These are phyloP conservation scores for Fusarium lyarnte DNA, from an alignment of 2,329 filamentous ascomycete species.

Conservation along the genomic window DNA sequence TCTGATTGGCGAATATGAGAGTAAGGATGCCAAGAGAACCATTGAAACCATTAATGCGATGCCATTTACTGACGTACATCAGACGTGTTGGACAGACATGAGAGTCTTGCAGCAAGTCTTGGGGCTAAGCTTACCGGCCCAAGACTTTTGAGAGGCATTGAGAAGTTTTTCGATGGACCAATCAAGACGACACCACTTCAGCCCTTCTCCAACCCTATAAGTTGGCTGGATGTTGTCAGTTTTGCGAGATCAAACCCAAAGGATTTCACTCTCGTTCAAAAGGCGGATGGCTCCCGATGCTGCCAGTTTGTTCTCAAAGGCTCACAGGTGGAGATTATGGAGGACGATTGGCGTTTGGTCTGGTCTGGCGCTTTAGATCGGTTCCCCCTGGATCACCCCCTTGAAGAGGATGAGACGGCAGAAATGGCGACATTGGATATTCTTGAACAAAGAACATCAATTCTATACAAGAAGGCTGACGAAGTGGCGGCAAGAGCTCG, in stretches of 20 bases:
- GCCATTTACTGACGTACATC: constrained; percentile 21
- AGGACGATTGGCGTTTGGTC: constrained; percentile 88
- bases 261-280: constrained; percentile 78
- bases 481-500: constrained; percentile 71
- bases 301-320: constrained; percentile 88
- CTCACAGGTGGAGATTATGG: constrained; percentile 82
- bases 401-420: constrained; percentile 86
- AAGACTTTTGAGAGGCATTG: constrained; percentile 85
- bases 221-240: constrained; percentile 87
- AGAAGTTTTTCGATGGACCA: constrained; percentile 84
- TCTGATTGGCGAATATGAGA: constrained; percentile 81
- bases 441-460: constrained; percentile 78
- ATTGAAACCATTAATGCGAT: not conserved
- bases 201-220: constrained; percentile 70
- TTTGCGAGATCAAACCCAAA: constrained; percentile 83
- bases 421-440: constrained; percentile 87
- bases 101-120: constrained; percentile 86
- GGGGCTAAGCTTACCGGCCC: constrained; percentile 85
- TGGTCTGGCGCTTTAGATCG: constrained; percentile 84
- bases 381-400: constrained; percentile 78
- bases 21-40: constrained; percentile 46
- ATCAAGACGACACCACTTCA: constrained; percentile 66
- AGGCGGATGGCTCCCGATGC: constrained; percentile 73
- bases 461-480: constrained; percentile 83
- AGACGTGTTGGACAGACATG: constrained; percentile 83